These are phyloP conservation scores for Diaporthe australafricana DNA, from an alignment of 2,329 filamentous ascomycete genomes.

Conservation along the genomic window DNA sequence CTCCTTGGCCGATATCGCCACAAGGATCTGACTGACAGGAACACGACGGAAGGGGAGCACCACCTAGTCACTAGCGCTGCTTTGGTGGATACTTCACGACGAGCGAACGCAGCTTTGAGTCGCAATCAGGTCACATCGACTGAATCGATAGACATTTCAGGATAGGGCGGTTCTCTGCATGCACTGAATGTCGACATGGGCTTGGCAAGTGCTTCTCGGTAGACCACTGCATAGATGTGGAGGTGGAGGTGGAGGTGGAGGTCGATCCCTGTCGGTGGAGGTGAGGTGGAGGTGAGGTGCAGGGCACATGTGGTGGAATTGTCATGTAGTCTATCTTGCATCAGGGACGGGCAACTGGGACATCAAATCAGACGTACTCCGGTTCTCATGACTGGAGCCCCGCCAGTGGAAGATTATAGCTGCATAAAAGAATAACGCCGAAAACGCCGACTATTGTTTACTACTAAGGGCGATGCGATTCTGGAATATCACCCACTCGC, in stretches of 20 bases:
- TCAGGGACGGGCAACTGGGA: background rate
- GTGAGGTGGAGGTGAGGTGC: background rate
- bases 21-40: background rate
- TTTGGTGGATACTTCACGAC: constrained; percentile 1
- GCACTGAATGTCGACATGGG: background rate
- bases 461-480: background rate
- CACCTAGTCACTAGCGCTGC: background rate
- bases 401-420: background rate
- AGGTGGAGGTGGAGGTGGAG: background rate
- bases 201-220: background rate
- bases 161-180: too few relatives aligned
- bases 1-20: background rate
- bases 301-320: background rate
- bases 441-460: background rate
- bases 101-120: too few relatives aligned
- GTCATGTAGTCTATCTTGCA: background rate
- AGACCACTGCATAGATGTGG: background rate
- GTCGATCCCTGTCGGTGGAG: constrained; percentile 1
- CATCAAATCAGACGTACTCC: background rate
- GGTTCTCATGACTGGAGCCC: background rate
- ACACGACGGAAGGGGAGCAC: background rate
- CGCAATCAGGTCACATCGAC: background rate
- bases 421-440: too few relatives aligned
- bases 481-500: background rate
- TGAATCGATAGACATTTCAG: background rate